These are phyloP conservation scores for Sphagnum magellanicum DNA, from an alignment of 228 moss, liverwort and hornwort species.

Conservation along the genomic window DNA sequence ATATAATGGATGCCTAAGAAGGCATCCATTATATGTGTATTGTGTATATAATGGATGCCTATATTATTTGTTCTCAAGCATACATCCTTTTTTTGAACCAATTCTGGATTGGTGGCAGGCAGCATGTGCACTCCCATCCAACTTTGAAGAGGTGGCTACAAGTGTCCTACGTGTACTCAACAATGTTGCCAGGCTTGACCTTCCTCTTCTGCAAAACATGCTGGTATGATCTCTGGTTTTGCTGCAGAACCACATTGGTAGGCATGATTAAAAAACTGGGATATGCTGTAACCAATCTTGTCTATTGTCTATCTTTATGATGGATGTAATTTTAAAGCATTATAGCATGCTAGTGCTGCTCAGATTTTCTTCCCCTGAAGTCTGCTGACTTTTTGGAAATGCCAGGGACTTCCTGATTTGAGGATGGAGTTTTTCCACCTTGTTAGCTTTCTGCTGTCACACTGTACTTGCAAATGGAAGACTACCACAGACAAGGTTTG, in stretches of 20 bases:
- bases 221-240: conserved; percentile 16
- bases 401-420: conserved; percentile 31
- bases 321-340: no score
- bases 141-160: conserved; percentile 41
- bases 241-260: no score
- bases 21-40: no score
- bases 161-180: conserved; percentile 35
- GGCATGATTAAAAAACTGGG: no score
- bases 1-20: no score
- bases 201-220: conserved; percentile 38
- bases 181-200: conserved; percentile 31
- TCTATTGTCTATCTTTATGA: no score
- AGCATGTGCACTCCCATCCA: conserved; percentile 29
- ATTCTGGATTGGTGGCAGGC: conserved; percentile 17
- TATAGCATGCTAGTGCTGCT: no score
- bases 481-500: conserved; percentile 22
- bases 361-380: neutral
- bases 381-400: neutral
- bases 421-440: conserved; percentile 45
- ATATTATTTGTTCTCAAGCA: no score
- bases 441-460: conserved; percentile 38
- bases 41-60: no score
- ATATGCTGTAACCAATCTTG: no score
- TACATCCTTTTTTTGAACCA: neutral
- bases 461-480: conserved; percentile 49